Conservation (phyloP, 768 basidiomycete genomes). For the Chlorophyllum brunneum region DNA sequence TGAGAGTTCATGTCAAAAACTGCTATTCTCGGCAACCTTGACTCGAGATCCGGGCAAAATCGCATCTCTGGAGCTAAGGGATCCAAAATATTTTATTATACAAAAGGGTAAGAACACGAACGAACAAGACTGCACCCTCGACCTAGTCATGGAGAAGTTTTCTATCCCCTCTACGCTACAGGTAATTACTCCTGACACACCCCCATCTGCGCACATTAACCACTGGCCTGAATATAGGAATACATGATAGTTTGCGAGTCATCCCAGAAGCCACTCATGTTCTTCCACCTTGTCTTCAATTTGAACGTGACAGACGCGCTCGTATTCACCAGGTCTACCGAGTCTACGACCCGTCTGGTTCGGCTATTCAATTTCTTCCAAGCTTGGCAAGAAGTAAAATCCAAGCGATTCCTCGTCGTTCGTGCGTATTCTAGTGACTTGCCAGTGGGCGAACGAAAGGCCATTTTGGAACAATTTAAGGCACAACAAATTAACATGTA, state of each 20-base stretch:
- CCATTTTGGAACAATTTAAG: conserved; percentile 78
- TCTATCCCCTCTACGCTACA: conserved; percentile 76
- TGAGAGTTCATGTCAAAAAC: conserved; percentile 80
- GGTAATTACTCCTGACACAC: conserved; percentile 32
- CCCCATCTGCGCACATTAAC: background rate
- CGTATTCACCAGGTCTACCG: conserved; percentile 96
- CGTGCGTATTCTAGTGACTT: conserved; percentile 89
- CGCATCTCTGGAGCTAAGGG: conserved; percentile 68
- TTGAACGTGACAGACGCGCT: conserved; percentile 64
- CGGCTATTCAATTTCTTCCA: conserved; percentile 81
- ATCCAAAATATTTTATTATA: conserved; percentile 88
- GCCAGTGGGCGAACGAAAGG: conserved; percentile 63
- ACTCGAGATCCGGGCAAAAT: conserved; percentile 94
- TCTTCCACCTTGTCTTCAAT: conserved; percentile 80
- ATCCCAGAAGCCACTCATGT: conserved; percentile 79
- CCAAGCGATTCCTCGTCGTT: conserved; percentile 36
- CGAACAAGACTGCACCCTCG: conserved; percentile 35
- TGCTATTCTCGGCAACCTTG: conserved; percentile 94
- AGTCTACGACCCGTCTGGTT: conserved; percentile 82
- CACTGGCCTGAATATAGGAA: conserved; percentile 57
- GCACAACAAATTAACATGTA: conserved; percentile 81
- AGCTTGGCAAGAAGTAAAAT: conserved; percentile 19
- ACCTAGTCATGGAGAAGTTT: conserved; percentile 70
- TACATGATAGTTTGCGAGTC: conserved; percentile 80
- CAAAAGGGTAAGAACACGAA: conserved; percentile 43